Percentiles rank a stretch among this genome's conserved stretches.
These are phyloP conservation scores for Adenanthera pavonina DNA, from an alignment of 306 rosid genomes.

Conservation along the genomic window DNA sequence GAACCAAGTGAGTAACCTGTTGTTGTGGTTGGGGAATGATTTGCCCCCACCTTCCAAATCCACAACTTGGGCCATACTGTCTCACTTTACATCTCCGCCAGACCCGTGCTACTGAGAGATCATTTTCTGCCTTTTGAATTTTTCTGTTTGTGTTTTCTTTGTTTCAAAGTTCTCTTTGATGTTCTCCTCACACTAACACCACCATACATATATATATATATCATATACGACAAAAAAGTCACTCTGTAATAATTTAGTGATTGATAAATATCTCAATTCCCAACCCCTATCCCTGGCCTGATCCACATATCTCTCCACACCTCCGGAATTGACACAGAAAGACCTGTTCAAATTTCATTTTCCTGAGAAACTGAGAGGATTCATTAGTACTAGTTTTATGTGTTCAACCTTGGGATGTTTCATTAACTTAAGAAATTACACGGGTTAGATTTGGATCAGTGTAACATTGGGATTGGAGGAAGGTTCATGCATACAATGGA, in stretches of 20 bases:
- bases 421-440: neutral
- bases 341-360: slow-evolving; percentile 18
- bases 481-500: slow-evolving; percentile 63
- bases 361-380: slow-evolving; percentile 6
- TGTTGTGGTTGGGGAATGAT: slow-evolving; percentile 73
- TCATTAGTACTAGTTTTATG: neutral
- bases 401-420: neutral
- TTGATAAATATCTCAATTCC: neutral
- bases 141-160: slow-evolving; percentile 58
- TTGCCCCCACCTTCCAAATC: slow-evolving; percentile 64
- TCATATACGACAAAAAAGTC: slow-evolving; percentile 19
- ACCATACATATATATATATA: slow-evolving; percentile 28
- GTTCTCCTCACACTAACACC: slow-evolving; percentile 30
- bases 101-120: slow-evolving; percentile 44
- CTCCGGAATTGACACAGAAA: slow-evolving; percentile 33
- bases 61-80: slow-evolving; percentile 35
- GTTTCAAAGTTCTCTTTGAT: slow-evolving; percentile 54
- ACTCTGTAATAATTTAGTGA: slow-evolving; percentile 38
- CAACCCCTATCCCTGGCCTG: slow-evolving; percentile 24
- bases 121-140: slow-evolving; percentile 57
- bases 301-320: slow-evolving; percentile 37
- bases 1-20: slow-evolving; percentile 16
- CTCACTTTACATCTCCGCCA: slow-evolving; percentile 44
- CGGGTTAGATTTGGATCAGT: slow-evolving; percentile 31
- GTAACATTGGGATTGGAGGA: slow-evolving; percentile 8